These are phyloP conservation scores for Heimioporus sp. DNA, from an alignment of 768 basidiomycete species.

Conservation along the genomic window DNA sequence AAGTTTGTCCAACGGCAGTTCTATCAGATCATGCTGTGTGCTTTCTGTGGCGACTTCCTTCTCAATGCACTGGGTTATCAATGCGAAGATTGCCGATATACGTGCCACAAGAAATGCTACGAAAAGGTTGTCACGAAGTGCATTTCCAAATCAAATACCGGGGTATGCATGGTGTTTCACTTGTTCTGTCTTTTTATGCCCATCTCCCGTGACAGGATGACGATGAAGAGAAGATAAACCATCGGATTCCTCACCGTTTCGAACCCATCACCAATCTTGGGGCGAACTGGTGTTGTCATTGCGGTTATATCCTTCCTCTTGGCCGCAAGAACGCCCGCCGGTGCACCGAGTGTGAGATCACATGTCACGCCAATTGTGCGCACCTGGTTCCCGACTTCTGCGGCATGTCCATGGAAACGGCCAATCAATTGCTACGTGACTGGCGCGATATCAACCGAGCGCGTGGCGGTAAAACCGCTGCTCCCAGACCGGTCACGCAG, in stretches of 20 bases:
- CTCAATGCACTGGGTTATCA: conserved; percentile 98
- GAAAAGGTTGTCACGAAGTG: conserved; percentile 99
- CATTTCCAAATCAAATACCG: conserved; percentile 94
- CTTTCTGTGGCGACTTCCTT: conserved; percentile 96
- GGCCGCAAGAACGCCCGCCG: conserved; percentile 95
- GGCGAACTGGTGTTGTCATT: conserved; percentile 99
- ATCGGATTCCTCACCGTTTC: conserved; percentile 98
- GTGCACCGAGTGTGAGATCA: conserved; percentile 95
- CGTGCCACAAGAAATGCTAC: conserved; percentile 98
- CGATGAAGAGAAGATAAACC: conserved; percentile 98
- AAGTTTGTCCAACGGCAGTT: conserved; percentile 97
- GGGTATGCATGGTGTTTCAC: conserved; percentile 52
- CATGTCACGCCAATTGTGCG: conserved; percentile 95
- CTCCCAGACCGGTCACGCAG: conserved; percentile 37
- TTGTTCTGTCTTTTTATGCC: background rate
- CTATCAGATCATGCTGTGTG: conserved; percentile 98
- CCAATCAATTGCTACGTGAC: conserved; percentile 87
- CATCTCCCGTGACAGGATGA: conserved; percentile 58
- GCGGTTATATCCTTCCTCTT: conserved; percentile 95
- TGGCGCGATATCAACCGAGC: conserved; percentile 86
- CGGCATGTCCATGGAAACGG: conserved; percentile 99
- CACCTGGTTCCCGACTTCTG: conserved; percentile 99
- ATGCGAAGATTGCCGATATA: conserved; percentile 98
- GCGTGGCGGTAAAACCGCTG: conserved; percentile 46
- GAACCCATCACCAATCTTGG: conserved; percentile 95